These are phyloP conservation scores for Myxozyma geophila DNA, from an alignment of 805 yeast genomes.

Conservation along the genomic window DNA sequence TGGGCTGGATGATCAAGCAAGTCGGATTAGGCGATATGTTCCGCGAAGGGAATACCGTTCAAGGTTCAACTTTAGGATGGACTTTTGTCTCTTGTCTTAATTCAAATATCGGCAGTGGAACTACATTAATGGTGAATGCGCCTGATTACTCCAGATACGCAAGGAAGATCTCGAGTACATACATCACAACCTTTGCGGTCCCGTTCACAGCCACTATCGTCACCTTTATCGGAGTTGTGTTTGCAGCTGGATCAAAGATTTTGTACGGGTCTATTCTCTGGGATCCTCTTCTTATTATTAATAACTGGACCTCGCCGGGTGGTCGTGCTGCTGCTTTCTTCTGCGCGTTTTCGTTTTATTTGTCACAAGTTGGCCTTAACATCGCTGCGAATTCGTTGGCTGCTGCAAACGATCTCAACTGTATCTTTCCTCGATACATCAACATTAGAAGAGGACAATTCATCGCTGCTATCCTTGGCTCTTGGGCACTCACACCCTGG, in stretches of 20 bases:
- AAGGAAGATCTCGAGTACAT: constrained; percentile 19
- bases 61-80: constrained; percentile 66
- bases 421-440: too few relatives aligned
- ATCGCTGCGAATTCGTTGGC: constrained; percentile 49
- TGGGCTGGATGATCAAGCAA: constrained; percentile 69
- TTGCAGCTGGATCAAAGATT: constrained; percentile 32
- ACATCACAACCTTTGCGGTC: constrained; percentile 21
- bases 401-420: constrained; percentile 48
- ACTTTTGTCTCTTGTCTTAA: constrained; percentile 74
- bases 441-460: constrained; percentile 55
- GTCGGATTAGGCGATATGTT: constrained; percentile 56
- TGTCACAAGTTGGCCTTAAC: constrained; percentile 45
- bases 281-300: constrained; percentile 34
- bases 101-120: constrained; percentile 49
- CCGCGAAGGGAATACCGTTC: constrained; percentile 68
- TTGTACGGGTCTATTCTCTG: constrained; percentile 32
- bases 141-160: constrained; percentile 53
- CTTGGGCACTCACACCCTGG: constrained; percentile 51
- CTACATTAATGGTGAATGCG: constrained; percentile 50
- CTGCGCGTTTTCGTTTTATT: too few relatives aligned
- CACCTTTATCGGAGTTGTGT: constrained; percentile 33
- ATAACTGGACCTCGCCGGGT: constrained; percentile 49
- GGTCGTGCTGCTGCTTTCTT: constrained; percentile 53
- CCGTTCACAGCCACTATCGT: constrained; percentile 27
- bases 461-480: constrained; percentile 46